These are phyloP conservation scores for Rusavskia elegans DNA, from an alignment of 495 filamentous ascomycete species.

Conservation along the genomic window DNA sequence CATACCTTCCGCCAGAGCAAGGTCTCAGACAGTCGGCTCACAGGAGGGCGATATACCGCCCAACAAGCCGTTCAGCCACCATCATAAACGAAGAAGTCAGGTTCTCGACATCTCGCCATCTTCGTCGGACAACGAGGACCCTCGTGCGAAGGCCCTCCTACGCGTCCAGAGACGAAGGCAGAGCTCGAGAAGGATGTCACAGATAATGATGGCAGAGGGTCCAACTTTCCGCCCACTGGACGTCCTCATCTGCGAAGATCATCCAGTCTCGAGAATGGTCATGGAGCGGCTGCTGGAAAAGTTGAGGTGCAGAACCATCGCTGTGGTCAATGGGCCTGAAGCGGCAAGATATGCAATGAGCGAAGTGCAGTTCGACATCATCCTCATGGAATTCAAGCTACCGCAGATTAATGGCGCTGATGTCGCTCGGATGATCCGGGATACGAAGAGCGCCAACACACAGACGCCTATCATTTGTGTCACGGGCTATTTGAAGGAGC, in stretches of 20 bases:
- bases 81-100: conserved; percentile 77
- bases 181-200: conserved; percentile 80
- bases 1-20: conserved; percentile 43
- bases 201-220: conserved; percentile 65
- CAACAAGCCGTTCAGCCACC: conserved; percentile 54
- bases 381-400: conserved; percentile 92
- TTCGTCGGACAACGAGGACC: conserved; percentile 92
- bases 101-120: conserved; percentile 94
- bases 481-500: conserved; percentile 93
- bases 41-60: conserved; percentile 62
- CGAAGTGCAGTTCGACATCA: conserved; percentile 88
- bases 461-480: conserved; percentile 91
- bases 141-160: conserved; percentile 77
- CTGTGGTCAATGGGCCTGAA: conserved; percentile 73
- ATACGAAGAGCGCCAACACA: conserved; percentile 86
- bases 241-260: conserved; percentile 93
- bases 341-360: conserved; percentile 83
- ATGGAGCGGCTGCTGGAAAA: conserved; percentile 97
- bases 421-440: conserved; percentile 90
- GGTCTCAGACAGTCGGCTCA: conserved; percentile 88
- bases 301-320: conserved; percentile 86
- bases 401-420: conserved; percentile 90
- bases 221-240: conserved; percentile 83
- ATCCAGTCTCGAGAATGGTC: conserved; percentile 89
- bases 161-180: conserved; percentile 84